A percentile compares a stretch with the other conserved stretches of the same genome.
These are phyloP conservation scores for Fallopia convolvulus DNA, from an alignment of 148 eudicot genomes.

Conservation along the genomic window DNA sequence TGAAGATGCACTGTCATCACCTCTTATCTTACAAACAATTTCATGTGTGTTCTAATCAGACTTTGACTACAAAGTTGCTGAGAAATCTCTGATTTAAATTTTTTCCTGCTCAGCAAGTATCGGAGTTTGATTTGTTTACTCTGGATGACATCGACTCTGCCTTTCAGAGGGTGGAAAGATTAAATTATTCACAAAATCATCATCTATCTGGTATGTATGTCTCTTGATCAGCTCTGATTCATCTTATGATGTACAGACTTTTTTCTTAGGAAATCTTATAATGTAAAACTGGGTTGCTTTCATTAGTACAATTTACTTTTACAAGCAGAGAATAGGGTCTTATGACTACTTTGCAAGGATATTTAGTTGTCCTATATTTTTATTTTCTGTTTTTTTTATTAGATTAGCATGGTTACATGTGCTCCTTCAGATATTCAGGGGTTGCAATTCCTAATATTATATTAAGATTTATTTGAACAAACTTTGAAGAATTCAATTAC, in stretches of 20 bases:
- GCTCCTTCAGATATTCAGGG: not conserved
- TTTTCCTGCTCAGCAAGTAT: conserved; percentile 71
- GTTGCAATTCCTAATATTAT: not conserved
- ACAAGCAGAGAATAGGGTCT: not conserved
- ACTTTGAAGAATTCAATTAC: not conserved
- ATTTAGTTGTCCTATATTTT: not conserved
- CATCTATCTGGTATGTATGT: conserved; percentile 62
- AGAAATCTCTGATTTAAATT: not conserved
- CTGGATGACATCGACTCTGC: conserved; percentile 91
- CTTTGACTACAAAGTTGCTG: not conserved
- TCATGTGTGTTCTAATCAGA: not conserved
- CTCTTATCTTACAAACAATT: not conserved
- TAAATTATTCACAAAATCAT: conserved; percentile 87
- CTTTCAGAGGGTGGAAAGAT: conserved; percentile 71
- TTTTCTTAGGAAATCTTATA: not conserved
- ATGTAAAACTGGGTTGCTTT: not conserved
- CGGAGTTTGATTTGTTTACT: conserved; percentile 92
- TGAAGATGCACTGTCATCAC: conserved; percentile 3
- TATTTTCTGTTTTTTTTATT: not conserved
- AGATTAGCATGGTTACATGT: not conserved
- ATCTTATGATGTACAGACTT: not conserved
- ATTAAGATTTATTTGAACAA: not conserved
- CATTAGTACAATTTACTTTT: not conserved
- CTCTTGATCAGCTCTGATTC: conserved; percentile 1
- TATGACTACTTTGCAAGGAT: not conserved